Evolutionary conservation across 768 basidiomycete genomes (phyloP).

Genomic region (Suillus subaureus): DNA sequence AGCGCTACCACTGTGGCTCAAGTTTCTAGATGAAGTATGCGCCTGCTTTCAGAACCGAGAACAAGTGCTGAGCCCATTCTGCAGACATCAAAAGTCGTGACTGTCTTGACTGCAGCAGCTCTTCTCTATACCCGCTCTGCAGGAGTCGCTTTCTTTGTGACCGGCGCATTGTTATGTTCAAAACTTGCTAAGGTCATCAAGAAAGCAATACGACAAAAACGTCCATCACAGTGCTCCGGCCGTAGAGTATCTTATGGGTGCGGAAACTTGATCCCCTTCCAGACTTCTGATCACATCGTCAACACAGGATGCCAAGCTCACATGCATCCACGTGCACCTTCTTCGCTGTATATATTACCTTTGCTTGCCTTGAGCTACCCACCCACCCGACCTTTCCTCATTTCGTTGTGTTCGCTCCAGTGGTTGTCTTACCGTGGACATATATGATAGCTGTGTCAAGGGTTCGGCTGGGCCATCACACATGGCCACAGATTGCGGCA

Average conservation of each 20-base stretch:
- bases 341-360: slow-evolving; percentile 61
- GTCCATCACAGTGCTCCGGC: slow-evolving; percentile 47
- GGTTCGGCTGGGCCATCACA: slow-evolving; percentile 79
- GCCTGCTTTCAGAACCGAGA: background rate
- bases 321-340: slow-evolving; percentile 73
- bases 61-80: background rate
- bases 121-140: slow-evolving; percentile 65
- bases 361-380: slow-evolving; percentile 62
- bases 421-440: slow-evolving; percentile 60
- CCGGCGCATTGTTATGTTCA: slow-evolving; percentile 59
- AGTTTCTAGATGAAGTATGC: slow-evolving; percentile 36
- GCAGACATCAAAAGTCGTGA: slow-evolving; percentile 64
- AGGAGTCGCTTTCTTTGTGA: slow-evolving; percentile 60
- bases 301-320: slow-evolving; percentile 80
- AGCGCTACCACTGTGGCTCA: slow-evolving; percentile 25
- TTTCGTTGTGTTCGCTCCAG: slow-evolving; percentile 34
- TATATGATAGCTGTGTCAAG: slow-evolving; percentile 59
- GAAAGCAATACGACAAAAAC: slow-evolving; percentile 59
- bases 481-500: slow-evolving; percentile 64
- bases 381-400: slow-evolving; percentile 55
- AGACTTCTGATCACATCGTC: background rate
- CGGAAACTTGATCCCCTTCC: slow-evolving; percentile 18
- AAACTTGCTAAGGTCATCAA: slow-evolving; percentile 66
- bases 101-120: slow-evolving; percentile 46
- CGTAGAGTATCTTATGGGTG: slow-evolving; percentile 72